Evolutionary conservation across 176 grass and related monocot genomes (phyloP), one percentile per base, ranked within the genome.

Genomic region (Urochloa ruziziensis): DNA sequence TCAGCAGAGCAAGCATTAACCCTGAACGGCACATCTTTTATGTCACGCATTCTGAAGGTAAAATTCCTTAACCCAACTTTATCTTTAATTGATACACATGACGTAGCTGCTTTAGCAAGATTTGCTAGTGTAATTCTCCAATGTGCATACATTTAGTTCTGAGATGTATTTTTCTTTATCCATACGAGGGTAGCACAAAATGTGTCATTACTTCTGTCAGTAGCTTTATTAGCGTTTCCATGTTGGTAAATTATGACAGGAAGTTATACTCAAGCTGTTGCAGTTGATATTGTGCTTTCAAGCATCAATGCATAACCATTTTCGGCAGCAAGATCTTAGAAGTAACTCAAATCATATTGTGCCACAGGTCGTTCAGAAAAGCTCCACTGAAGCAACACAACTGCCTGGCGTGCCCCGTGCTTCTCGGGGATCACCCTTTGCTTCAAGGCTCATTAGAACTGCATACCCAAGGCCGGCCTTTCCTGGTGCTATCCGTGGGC

Each of bases 41-140:
- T 99, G 96, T 99, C 91, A 23, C 96, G 96, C 52, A 92, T 99
- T 86, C 62, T 99, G 37, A 99, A 99, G 96, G 96, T 93, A 91
- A 87, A n/a, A 62, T 34, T 10, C n/a, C 6, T 58, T 37, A 16
- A 70, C 65, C 36, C 24, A 47, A 75, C 13, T 53, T 67, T 54
- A 27, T 59, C 43, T 77, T 46, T 72, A 36, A 23, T 56, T 66
- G 61, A 43, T 53, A 81, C 39, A 46, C 34, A 52, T 62, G 16
- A 1, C 10, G 11, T 10, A 53, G 51, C 51, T 82, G 44, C 56
- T 85, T 74, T 71, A 56, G 7, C 17, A 44, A 43, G 33, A 19
- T 77, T 64, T 82, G 15, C 18, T 69, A 16, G 23, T n/a, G 17
- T 69, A 57, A 32, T 51, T 27, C 12, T 76, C 53, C 11, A 43